Conservation (phyloP, 2,329 filamentous ascomycete species). For the Paecilomyces sp. region DNA sequence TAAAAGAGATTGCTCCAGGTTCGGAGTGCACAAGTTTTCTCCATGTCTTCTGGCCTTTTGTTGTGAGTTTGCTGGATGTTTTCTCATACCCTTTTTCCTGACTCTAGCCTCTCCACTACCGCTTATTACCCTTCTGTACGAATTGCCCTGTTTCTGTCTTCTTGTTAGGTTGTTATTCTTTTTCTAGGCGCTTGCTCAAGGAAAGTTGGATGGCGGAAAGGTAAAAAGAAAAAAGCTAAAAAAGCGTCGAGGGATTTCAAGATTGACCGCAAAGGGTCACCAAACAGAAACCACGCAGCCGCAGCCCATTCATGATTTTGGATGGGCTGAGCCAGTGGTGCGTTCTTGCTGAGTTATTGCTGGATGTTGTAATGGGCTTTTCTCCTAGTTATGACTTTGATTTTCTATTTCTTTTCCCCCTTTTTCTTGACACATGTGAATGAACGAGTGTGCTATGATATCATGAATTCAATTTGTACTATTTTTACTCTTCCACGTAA, state of each 20-base stretch:
- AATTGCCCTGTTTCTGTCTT: not conserved
- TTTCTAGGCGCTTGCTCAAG: not conserved
- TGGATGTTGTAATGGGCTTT: not conserved
- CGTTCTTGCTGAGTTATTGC: not conserved
- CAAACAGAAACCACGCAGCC: not conserved
- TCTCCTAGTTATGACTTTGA: not conserved
- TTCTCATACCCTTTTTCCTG: not conserved
- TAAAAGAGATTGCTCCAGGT: not conserved
- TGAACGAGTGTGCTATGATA: not conserved
- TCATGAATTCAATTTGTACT: not conserved
- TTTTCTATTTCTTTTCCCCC: not conserved
- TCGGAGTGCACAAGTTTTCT: not conserved
- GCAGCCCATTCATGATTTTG: not conserved
- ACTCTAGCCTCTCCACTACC: not conserved
- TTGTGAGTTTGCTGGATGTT: not conserved
- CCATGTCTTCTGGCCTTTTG: slow-evolving; percentile 1
- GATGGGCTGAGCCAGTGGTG: not conserved
- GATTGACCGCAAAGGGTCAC: not conserved
- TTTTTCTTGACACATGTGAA: not conserved
- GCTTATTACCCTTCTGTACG: not conserved
- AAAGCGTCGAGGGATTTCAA: not conserved
- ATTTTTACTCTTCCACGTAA: not conserved
- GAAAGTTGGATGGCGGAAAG: not conserved
- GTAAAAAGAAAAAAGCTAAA: not conserved
- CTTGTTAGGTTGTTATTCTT: not conserved